phyloP scores from a whole-genome alignment of 441 rosid species.

The Mallotus japonicus region DNA sequence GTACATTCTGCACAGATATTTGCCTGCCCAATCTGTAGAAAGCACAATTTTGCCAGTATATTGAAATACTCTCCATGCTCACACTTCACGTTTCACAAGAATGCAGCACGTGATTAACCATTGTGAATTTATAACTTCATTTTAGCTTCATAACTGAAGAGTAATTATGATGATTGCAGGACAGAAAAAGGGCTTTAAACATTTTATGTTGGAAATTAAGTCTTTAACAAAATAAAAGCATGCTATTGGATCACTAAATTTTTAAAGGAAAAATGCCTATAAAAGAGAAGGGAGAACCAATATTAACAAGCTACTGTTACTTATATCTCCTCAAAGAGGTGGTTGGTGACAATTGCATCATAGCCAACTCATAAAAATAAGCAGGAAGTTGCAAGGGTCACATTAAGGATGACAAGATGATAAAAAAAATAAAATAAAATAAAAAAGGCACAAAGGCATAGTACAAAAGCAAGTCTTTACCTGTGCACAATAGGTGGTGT shows the following conservation, averaged over 20 bases:
- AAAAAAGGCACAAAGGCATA: constrained; percentile 9
- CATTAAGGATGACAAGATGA: not conserved
- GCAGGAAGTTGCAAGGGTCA: not conserved
- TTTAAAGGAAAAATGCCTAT: not conserved
- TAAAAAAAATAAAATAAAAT: constrained; percentile 8
- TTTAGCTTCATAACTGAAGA: not conserved
- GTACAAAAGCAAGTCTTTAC: constrained; percentile 33
- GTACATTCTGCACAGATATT: not conserved
- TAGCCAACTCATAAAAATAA: not conserved
- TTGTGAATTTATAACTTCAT: not conserved
- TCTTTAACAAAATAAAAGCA: not conserved
- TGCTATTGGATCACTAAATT: not conserved
- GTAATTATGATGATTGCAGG: not conserved
- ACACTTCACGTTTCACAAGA: not conserved
- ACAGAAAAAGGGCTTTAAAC: not conserved
- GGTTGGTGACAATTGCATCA: not conserved
- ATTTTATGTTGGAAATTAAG: not conserved
- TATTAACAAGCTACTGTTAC: not conserved
- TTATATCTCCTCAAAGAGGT: not conserved
- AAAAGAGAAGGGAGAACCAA: not conserved
- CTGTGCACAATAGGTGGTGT: constrained; percentile 93
- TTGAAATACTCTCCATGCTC: not conserved
- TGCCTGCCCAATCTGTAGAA: not conserved
- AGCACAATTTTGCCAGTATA: not conserved
- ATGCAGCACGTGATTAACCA: not conserved